Evolutionary conservation across 2,329 filamentous ascomycete genomes (phyloP).

Genomic region (Venturia nashicola): DNA sequence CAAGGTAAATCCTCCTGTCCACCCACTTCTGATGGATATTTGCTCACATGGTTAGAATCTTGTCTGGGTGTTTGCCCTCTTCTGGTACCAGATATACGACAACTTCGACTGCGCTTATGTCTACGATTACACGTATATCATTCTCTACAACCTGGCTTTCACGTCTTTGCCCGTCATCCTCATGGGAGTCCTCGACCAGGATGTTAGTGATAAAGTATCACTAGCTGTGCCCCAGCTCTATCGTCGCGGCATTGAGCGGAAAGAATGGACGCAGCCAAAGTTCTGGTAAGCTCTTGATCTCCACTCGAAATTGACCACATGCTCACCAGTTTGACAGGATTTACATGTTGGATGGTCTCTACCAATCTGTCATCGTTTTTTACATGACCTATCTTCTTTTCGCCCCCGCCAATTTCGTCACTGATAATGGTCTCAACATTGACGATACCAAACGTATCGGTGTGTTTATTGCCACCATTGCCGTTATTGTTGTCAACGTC

Average conservation of each 20-base stretch:
- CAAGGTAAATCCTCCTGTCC: constrained; percentile 45
- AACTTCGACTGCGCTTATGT: constrained; percentile 95
- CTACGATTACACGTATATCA: constrained; percentile 95
- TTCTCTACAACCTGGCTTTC: constrained; percentile 93
- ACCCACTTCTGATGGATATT: neutral
- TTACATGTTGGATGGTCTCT: constrained; percentile 90
- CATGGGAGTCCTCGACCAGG: constrained; percentile 94
- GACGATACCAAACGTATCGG: constrained; percentile 76
- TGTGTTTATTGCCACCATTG: constrained; percentile 71
- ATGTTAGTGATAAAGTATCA: constrained; percentile 88
- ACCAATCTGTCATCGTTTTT: constrained; percentile 88
- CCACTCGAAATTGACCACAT: neutral
- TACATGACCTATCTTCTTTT: constrained; percentile 85
- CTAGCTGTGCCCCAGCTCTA: constrained; percentile 92
- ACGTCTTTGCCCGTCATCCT: constrained; percentile 90
- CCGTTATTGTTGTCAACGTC: constrained; percentile 78
- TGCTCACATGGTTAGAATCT: constrained; percentile 54
- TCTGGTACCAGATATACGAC: constrained; percentile 95
- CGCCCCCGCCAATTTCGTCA: constrained; percentile 53
- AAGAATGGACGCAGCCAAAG: constrained; percentile 92
- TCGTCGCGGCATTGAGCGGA: constrained; percentile 83
- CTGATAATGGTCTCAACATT: constrained; percentile 60
- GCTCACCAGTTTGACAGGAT: constrained; percentile 26
- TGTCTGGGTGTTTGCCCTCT: constrained; percentile 90
- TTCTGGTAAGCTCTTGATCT: constrained; percentile 61